phyloP scores from a whole-genome alignment of 306 rosid species.

The Castanea crenata region DNA sequence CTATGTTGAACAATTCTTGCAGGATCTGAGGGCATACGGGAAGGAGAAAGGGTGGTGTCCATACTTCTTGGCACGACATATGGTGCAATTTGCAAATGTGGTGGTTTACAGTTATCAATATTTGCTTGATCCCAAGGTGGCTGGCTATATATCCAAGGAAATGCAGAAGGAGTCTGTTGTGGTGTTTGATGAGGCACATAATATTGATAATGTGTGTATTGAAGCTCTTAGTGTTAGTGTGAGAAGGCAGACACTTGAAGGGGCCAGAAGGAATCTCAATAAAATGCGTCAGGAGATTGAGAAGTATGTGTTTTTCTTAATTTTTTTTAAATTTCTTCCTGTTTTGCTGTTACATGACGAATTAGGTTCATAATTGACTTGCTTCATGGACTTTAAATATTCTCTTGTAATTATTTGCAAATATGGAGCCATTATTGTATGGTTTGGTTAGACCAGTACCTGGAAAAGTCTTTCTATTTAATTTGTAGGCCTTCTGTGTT shows the following conservation, averaged over 20 bases:
- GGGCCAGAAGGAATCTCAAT: conserved; percentile 82
- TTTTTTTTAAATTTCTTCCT: not conserved
- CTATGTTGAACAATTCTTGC: not conserved
- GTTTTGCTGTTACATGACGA: not conserved
- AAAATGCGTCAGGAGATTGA: conserved; percentile 86
- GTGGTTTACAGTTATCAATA: conserved; percentile 94
- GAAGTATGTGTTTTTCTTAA: conserved; percentile 54
- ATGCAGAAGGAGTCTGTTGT: conserved; percentile 94
- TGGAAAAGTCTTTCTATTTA: not conserved
- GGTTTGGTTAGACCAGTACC: not conserved
- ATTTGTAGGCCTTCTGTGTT: not conserved
- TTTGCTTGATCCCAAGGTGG: conserved; percentile 94
- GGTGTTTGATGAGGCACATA: conserved; percentile 96
- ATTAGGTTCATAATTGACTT: not conserved
- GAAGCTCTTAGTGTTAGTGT: conserved; percentile 98
- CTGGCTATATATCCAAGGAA: conserved; percentile 89
- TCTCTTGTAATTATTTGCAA: not conserved
- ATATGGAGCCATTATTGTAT: not conserved
- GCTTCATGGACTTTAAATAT: not conserved
- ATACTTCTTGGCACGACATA: conserved; percentile 85
- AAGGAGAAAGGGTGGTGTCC: conserved; percentile 95
- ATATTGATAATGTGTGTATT: conserved; percentile 90
- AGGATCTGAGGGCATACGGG: conserved; percentile 82
- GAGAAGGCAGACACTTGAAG: conserved; percentile 95
- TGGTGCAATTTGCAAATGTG: conserved; percentile 93